A percentile compares a stretch with the other conserved stretches of the same genome.
Evolutionary conservation across 176 grass and related monocot genomes (phyloP).

Genomic region (Tillandsia fasciculata): DNA sequence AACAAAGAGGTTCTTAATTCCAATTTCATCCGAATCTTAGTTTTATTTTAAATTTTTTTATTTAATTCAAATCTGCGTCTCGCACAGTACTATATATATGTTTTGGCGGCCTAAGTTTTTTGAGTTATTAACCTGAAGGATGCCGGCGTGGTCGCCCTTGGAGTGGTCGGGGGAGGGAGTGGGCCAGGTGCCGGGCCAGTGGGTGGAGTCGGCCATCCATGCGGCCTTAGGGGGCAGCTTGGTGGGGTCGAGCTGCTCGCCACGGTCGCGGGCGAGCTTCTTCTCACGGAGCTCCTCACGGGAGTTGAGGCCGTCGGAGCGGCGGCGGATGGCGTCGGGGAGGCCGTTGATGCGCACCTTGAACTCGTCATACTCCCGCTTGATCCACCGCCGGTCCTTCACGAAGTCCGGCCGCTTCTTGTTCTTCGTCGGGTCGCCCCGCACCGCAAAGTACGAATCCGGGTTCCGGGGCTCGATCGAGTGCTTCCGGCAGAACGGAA

Average conservation of each 20-base stretch:
- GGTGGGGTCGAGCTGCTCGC: neutral
- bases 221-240: slow-evolving; percentile 27
- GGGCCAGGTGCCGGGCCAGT: slow-evolving; percentile 76
- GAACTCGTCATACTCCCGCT: slow-evolving; percentile 29
- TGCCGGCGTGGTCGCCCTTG: slow-evolving; percentile 83
- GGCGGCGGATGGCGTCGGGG: slow-evolving; percentile 20
- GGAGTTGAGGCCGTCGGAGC: slow-evolving; percentile 7
- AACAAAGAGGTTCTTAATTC: too few relatives aligned
- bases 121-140: slow-evolving; percentile 37
- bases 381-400: slow-evolving; percentile 31
- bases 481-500: slow-evolving; percentile 27
- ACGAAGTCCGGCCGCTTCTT: slow-evolving; percentile 31
- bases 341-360: slow-evolving; percentile 32
- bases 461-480: slow-evolving; percentile 27
- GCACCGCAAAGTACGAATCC: slow-evolving; percentile 16
- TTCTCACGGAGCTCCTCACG: slow-evolving; percentile 39
- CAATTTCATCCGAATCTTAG: too few relatives aligned
- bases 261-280: slow-evolving; percentile 19
- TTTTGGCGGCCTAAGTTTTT: too few relatives aligned
- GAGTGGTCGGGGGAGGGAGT: slow-evolving; percentile 48
- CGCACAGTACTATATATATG: too few relatives aligned
- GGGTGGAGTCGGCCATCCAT: slow-evolving; percentile 82
- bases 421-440: slow-evolving; percentile 23
- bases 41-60: too few relatives aligned
- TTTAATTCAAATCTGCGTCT: too few relatives aligned